phyloP scores from a whole-genome alignment of 2,329 filamentous ascomycete genomes.

The Grosmannia clavigera region DNA sequence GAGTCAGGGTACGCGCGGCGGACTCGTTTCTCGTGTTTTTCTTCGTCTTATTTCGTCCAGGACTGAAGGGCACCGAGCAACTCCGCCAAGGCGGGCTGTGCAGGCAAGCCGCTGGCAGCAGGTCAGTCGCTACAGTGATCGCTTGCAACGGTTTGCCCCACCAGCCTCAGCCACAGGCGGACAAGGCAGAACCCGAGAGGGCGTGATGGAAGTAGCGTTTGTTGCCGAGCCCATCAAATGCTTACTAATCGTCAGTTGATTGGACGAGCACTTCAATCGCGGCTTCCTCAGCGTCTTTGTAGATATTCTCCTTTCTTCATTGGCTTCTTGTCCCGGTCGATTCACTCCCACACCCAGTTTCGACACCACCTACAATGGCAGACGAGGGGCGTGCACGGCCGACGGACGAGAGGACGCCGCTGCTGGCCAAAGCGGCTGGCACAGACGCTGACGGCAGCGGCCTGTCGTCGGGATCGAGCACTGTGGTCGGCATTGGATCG shows the following conservation, averaged over 20 bases:
- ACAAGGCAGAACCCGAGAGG: neutral
- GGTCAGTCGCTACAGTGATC: neutral
- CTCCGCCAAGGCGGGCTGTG: neutral
- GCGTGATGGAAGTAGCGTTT: no score
- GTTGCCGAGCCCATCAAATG: no score
- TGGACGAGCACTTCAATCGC: no score
- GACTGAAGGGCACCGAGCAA: neutral
- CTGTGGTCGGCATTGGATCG: neutral
- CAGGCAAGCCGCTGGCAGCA: no score
- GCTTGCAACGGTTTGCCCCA: neutral
- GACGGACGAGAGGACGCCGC: conserved; percentile 2
- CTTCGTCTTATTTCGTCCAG: neutral
- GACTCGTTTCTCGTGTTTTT: neutral
- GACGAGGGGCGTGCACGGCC: neutral
- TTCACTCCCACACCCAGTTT: neutral
- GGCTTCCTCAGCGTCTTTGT: no score
- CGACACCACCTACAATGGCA: neutral
- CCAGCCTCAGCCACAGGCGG: neutral
- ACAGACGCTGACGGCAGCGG: neutral
- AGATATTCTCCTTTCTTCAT: no score
- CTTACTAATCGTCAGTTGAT: no score
- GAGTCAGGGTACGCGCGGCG: neutral
- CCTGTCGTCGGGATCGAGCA: neutral
- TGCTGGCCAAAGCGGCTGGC: neutral
- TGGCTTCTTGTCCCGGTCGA: neutral